A percentile compares a stretch with the other conserved stretches of the same genome.
Evolutionary conservation across 78 protist genomes (phyloP).

Genomic region (Thecamonas trahens): DNA sequence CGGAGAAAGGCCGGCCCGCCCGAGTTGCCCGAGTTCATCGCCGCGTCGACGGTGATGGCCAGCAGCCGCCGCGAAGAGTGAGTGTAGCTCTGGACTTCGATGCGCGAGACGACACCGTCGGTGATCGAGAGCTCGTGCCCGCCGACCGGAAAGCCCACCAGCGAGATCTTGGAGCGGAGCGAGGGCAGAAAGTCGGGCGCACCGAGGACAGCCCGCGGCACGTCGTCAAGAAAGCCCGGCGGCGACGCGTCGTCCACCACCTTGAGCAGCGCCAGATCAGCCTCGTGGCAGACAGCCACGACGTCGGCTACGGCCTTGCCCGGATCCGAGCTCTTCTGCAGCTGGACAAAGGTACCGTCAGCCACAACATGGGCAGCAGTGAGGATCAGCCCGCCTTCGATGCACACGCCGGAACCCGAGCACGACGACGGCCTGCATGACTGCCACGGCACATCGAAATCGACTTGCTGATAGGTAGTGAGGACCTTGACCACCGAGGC

Average conservation of each 20-base stretch:
- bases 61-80: neutral
- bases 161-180: neutral
- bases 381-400: neutral
- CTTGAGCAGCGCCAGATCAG: conserved; percentile 2
- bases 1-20: conserved; percentile 9
- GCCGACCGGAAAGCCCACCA: conserved; percentile 3
- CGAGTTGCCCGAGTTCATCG: conserved; percentile 2
- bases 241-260: neutral
- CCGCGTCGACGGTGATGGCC: conserved; percentile 3
- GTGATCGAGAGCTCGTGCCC: neutral
- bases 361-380: conserved; percentile 11
- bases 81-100: neutral
- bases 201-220: neutral
- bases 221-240: no score
- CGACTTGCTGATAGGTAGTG: no score
- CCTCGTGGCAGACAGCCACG: neutral
- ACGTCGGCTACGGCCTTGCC: neutral
- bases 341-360: neutral
- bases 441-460: no score
- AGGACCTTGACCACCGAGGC: no score
- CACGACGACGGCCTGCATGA: no score
- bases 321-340: neutral
- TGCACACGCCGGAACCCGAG: neutral
- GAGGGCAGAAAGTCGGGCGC: neutral
- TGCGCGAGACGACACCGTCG: conserved; percentile 19